Evolutionary conservation across 495 filamentous ascomycete species (phyloP).

Genomic region (Emericellopsis terricola): DNA sequence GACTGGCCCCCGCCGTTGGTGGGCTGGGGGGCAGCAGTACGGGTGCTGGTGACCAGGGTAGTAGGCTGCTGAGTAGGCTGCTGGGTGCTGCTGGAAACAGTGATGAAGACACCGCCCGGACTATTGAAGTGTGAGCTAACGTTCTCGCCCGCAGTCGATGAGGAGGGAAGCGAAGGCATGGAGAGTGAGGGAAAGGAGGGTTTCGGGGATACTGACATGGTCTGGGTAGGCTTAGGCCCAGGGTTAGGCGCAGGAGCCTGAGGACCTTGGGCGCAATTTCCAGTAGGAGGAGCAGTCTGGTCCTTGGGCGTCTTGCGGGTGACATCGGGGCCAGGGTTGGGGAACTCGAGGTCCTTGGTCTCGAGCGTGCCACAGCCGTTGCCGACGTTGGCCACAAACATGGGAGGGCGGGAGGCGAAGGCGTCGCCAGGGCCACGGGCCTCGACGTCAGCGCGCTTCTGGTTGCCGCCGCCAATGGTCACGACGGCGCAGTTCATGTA

Average conservation of each 20-base stretch:
- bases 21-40: constrained; percentile 1
- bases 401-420: constrained; percentile 33
- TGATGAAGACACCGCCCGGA: constrained; percentile 15
- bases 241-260: too few species aligned
- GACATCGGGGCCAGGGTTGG: constrained; percentile 53
- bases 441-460: constrained; percentile 11
- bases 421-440: constrained; percentile 2
- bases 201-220: too few species aligned
- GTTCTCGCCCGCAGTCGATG: too few species aligned
- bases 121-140: too few species aligned
- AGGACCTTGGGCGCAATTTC: not conserved
- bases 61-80: constrained; percentile 7
- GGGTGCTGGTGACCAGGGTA: constrained; percentile 5
- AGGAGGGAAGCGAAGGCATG: too few species aligned
- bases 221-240: too few species aligned
- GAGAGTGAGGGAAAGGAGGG: too few species aligned
- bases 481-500: constrained; percentile 52
- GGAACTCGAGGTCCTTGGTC: constrained; percentile 40
- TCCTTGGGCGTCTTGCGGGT: constrained; percentile 8
- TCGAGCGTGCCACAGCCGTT: constrained; percentile 35
- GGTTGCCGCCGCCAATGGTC: constrained; percentile 25
- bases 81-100: constrained; percentile 9
- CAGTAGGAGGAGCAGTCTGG: not conserved
- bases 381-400: constrained; percentile 42
- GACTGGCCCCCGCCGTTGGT: constrained; percentile 4